Evolutionary conservation across 768 basidiomycete genomes (phyloP).

Genomic region (Amanita inopinata): DNA sequence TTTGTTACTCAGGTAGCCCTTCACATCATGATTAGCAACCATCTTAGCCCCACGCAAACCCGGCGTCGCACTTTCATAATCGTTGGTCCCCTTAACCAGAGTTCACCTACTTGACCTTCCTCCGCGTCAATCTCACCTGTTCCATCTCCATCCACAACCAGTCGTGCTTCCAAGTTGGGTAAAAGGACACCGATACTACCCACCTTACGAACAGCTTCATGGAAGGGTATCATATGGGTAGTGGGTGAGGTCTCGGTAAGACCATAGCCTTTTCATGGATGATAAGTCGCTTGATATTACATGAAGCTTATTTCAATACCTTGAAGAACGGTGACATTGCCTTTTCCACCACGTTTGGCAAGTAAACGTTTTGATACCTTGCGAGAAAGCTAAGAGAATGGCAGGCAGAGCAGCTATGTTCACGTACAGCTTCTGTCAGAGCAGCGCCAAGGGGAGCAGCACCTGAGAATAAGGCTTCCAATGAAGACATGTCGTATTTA

Average conservation of each 20-base stretch:
- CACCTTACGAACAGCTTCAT: conserved; percentile 35
- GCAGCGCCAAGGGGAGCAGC: conserved; percentile 73
- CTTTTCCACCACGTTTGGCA: conserved; percentile 29
- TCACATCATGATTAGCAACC: neutral
- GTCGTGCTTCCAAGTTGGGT: conserved; percentile 65
- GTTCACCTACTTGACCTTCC: conserved; percentile 58
- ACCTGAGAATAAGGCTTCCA: conserved; percentile 54
- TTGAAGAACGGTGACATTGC: conserved; percentile 35
- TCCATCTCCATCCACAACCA: conserved; percentile 57
- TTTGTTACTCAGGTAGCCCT: conserved; percentile 72
- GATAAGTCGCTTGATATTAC: neutral
- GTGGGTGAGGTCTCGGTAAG: conserved; percentile 80
- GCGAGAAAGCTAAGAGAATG: neutral
- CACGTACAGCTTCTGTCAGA: conserved; percentile 41
- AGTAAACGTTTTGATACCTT: conserved; percentile 30
- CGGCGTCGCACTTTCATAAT: conserved; percentile 58
- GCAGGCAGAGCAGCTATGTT: conserved; percentile 13
- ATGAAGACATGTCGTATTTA: conserved; percentile 54
- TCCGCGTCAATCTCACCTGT: conserved; percentile 36
- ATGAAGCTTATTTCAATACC: conserved; percentile 25
- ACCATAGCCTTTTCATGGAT: conserved; percentile 45
- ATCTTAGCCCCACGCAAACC: neutral
- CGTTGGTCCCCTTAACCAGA: conserved; percentile 72
- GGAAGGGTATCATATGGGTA: conserved; percentile 41
- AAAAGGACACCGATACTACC: conserved; percentile 64